phyloP scores from a whole-genome alignment of 2,329 filamentous ascomycete genomes.

The Arthrobotrys musiformis region DNA sequence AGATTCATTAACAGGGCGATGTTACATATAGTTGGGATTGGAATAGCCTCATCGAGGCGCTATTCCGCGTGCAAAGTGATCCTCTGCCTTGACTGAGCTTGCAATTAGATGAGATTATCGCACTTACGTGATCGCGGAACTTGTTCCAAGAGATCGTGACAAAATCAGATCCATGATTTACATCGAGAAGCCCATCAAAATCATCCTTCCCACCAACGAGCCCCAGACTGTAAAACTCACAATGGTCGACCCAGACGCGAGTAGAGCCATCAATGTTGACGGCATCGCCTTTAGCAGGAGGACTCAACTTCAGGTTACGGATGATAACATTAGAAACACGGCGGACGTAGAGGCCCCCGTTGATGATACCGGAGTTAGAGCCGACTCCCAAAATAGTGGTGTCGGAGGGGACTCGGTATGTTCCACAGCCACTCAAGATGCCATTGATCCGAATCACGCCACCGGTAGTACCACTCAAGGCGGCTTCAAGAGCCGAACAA shows the following conservation, averaged over 20 bases:
- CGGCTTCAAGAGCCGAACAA: conserved; percentile 63
- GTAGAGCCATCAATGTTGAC: conserved; percentile 66
- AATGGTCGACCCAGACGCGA: conserved; percentile 67
- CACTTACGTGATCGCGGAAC: conserved; percentile 36
- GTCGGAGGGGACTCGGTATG: conserved; percentile 66
- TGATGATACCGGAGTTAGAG: conserved; percentile 63
- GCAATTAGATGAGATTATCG: no score
- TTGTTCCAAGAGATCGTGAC: conserved; percentile 66
- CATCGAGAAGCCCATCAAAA: conserved; percentile 65
- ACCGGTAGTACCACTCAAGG: conserved; percentile 62
- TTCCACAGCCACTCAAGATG: conserved; percentile 63
- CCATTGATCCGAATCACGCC: conserved; percentile 66
- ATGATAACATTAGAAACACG: conserved; percentile 68
- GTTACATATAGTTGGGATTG: neutral
- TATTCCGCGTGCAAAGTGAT: neutral
- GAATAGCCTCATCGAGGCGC: neutral
- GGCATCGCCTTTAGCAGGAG: conserved; percentile 66
- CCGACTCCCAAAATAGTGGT: conserved; percentile 68
- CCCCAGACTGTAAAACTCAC: conserved; percentile 63
- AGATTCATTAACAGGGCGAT: no score
- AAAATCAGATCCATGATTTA: conserved; percentile 65
- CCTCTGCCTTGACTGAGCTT: no score
- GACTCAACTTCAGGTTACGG: conserved; percentile 69
- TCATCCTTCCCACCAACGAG: conserved; percentile 63
- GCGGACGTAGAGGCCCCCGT: conserved; percentile 66